Evolutionary conservation across 805 yeast species (phyloP).

Genomic region (Kodamaea leandrae): DNA sequence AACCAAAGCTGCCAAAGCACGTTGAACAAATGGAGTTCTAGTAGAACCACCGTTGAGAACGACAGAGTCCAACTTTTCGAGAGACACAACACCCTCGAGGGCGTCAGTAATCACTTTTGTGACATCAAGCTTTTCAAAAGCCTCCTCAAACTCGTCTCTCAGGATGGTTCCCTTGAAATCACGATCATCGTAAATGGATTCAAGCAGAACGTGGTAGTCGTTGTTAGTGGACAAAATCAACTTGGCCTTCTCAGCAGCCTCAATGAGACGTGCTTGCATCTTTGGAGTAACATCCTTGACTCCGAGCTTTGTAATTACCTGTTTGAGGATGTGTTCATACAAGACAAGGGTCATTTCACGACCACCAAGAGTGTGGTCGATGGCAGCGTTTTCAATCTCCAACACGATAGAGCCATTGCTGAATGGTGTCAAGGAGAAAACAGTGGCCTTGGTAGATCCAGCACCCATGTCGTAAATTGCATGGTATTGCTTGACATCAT

Average conservation of each 20-base stretch:
- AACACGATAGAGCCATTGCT: slow-evolving; percentile 44
- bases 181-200: slow-evolving; percentile 65
- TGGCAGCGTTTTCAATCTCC: slow-evolving; percentile 71
- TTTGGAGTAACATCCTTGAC: slow-evolving; percentile 49
- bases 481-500: slow-evolving; percentile 50
- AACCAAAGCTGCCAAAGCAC: slow-evolving; percentile 49
- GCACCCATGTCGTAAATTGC: slow-evolving; percentile 90
- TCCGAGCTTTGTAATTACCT: slow-evolving; percentile 47
- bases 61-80: slow-evolving; percentile 51
- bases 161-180: slow-evolving; percentile 70
- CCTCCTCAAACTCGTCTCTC: slow-evolving; percentile 79
- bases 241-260: slow-evolving; percentile 87
- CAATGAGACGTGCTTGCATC: slow-evolving; percentile 69
- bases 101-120: slow-evolving; percentile 55
- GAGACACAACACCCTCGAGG: slow-evolving; percentile 32
- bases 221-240: slow-evolving; percentile 80
- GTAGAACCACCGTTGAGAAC: slow-evolving; percentile 88
- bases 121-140: slow-evolving; percentile 46
- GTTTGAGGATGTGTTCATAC: slow-evolving; percentile 55
- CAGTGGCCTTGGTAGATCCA: slow-evolving; percentile 82
- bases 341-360: slow-evolving; percentile 65
- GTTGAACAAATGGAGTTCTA: slow-evolving; percentile 84
- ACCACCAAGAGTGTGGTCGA: slow-evolving; percentile 72
- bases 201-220: slow-evolving; percentile 76
- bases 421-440: slow-evolving; percentile 59